Percentiles rank a stretch among this genome's conserved stretches.
Evolutionary conservation across 164 flowering plant species (phyloP).

Genomic region (Pachysandra terminalis): DNA sequence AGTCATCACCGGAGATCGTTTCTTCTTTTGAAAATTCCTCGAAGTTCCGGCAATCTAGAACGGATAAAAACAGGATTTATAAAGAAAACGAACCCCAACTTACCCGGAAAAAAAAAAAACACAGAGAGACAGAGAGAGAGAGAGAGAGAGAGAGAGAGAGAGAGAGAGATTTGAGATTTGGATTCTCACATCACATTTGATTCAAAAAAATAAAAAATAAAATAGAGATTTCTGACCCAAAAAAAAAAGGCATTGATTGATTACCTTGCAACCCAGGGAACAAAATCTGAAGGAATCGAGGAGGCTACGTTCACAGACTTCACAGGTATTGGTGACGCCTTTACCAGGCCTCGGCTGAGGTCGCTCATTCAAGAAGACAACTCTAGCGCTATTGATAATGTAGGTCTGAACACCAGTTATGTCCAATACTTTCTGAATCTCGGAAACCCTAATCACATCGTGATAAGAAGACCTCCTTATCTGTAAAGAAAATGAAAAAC

Average conservation of each 20-base stretch:
- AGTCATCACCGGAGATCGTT: conserved; percentile 13
- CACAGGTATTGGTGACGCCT: conserved; percentile 87
- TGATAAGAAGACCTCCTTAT: conserved; percentile 96
- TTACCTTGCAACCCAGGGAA: conserved; percentile 96
- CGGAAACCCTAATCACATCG: conserved; percentile 89
- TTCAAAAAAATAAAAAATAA: no score
- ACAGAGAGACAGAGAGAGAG: no score
- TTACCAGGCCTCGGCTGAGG: conserved; percentile 97
- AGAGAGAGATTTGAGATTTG: no score
- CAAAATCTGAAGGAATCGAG: conserved; percentile 91
- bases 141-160: no score
- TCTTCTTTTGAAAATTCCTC: conserved; percentile 41
- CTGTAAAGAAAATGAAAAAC: conserved; percentile 40
- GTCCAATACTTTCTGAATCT: conserved; percentile 85
- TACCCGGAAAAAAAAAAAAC: conserved; percentile 4
- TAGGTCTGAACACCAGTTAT: conserved; percentile 86
- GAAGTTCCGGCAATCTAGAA: conserved; percentile 73
- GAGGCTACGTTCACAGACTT: conserved; percentile 84
- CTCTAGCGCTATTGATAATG: conserved; percentile 87
- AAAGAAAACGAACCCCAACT: no score
- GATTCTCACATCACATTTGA: no score
- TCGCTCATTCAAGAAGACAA: conserved; percentile 85
- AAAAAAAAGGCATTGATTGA: not conserved
- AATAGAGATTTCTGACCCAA: not conserved
- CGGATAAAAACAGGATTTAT: not conserved